phyloP scores from a whole-genome alignment of 139 green algal genomes.

The Chlamydomonas incerta region DNA sequence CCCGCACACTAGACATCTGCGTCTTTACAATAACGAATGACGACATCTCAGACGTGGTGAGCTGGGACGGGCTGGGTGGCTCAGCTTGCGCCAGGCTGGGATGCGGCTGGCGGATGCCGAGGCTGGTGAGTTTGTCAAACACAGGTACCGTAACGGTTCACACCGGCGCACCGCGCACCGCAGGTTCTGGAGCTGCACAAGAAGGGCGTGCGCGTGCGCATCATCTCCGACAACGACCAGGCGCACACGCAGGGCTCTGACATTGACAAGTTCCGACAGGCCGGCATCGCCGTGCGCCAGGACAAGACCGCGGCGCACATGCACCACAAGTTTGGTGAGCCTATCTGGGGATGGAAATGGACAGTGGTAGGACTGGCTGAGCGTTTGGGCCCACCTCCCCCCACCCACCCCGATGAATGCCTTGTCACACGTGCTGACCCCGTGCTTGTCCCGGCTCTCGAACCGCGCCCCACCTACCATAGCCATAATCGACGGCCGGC shows the following conservation, averaged over 20 bases:
- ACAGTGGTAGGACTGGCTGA: too few species aligned
- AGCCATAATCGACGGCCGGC: conserved; percentile 57
- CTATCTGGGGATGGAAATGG: too few species aligned
- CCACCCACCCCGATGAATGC: too few species aligned
- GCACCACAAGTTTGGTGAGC: conserved; percentile 71
- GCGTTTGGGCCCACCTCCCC: too few species aligned
- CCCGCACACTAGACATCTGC: conserved; percentile 59
- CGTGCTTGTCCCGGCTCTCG: too few species aligned
- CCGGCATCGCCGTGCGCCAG: conserved; percentile 40
- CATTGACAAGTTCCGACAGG: conserved; percentile 37
- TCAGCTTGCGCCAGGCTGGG: too few species aligned
- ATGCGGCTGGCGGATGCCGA: too few species aligned
- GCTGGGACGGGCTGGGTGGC: not conserved
- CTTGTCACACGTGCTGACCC: too few species aligned
- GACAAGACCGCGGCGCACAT: conserved; percentile 47
- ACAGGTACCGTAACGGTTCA: too few species aligned
- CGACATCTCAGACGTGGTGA: conserved; percentile 65
- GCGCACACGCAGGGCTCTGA: conserved; percentile 49
- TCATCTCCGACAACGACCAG: conserved; percentile 77
- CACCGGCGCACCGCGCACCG: too few species aligned
- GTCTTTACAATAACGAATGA: conserved; percentile 79
- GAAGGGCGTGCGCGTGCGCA: conserved; percentile 63
- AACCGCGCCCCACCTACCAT: too few species aligned
- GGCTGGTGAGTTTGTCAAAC: too few species aligned
- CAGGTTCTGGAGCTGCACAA: conserved; percentile 49